Evolutionary conservation across 1,284 basidiomycete species (phyloP).

Genomic region (Ustilago crameri): DNA sequence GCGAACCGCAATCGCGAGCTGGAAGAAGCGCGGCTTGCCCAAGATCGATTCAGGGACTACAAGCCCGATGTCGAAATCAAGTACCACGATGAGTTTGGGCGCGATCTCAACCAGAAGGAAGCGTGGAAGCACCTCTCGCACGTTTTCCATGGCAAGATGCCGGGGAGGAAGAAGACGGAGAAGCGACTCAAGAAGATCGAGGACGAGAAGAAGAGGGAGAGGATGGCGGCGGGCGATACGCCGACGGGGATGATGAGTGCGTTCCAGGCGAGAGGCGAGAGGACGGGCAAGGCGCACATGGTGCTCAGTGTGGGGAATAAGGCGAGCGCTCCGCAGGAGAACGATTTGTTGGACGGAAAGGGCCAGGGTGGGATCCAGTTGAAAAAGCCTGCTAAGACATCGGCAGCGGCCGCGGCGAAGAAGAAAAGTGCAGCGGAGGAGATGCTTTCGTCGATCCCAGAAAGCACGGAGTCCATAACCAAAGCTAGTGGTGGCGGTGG

Average conservation of each 20-base stretch:
- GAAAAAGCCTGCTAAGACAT: conserved; percentile 10
- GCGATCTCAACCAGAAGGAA: conserved; percentile 88
- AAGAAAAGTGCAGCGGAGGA: conserved; percentile 11
- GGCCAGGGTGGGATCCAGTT: conserved; percentile 18
- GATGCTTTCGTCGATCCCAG: conserved; percentile 12
- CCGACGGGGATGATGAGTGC: conserved; percentile 61
- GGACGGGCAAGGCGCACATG: conserved; percentile 67
- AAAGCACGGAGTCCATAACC: conserved; percentile 6
- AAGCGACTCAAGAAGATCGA: conserved; percentile 61
- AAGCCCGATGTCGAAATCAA: conserved; percentile 96
- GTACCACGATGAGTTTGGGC: conserved; percentile 91
- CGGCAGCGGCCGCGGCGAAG: not conserved
- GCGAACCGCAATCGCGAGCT: conserved; percentile 91
- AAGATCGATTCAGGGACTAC: conserved; percentile 90
- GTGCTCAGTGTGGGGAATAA: conserved; percentile 64
- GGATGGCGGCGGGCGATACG: conserved; percentile 66
- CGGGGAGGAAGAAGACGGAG: conserved; percentile 64
- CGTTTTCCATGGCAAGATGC: conserved; percentile 66
- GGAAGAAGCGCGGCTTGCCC: conserved; percentile 83
- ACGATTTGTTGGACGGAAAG: conserved; percentile 51
- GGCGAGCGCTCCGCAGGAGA: conserved; percentile 62
- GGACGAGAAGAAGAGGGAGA: conserved; percentile 62
- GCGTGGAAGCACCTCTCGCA: conserved; percentile 69
- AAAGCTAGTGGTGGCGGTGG: conserved; percentile 37
- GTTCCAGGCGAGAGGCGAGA: conserved; percentile 60